A percentile compares a stretch with the other conserved stretches of the same genome.
Evolutionary conservation across 805 yeast genomes (phyloP).

Genomic region (Sugiyamaella smithiae): DNA sequence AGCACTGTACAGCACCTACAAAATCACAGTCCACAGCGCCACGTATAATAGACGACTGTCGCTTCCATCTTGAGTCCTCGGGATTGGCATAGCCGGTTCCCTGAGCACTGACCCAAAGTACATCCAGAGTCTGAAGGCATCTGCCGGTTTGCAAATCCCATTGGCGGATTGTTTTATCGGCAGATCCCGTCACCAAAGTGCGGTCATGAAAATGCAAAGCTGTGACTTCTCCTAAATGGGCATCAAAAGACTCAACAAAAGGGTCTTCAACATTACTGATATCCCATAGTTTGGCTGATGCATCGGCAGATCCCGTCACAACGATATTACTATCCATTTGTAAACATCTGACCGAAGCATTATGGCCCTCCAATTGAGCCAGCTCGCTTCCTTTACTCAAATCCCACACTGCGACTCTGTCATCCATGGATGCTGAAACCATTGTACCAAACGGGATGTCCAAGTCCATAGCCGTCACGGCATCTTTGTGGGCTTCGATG

Average conservation of each 20-base stretch:
- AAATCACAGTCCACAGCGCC: slow-evolving; percentile 28
- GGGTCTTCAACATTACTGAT: slow-evolving; percentile 33
- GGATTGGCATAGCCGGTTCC: slow-evolving; percentile 8
- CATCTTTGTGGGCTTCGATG: slow-evolving; percentile 51
- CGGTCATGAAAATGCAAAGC: slow-evolving; percentile 54
- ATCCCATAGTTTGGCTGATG: slow-evolving; percentile 61
- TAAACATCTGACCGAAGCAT: slow-evolving; percentile 56
- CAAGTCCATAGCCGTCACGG: slow-evolving; percentile 60
- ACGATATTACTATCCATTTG: slow-evolving; percentile 52
- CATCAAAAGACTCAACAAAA: slow-evolving; percentile 51
- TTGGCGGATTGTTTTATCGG: slow-evolving; percentile 68
- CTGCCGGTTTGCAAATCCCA: slow-evolving; percentile 70
- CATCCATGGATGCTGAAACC: slow-evolving; percentile 77
- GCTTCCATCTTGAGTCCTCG: slow-evolving; percentile 12
- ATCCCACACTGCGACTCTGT: slow-evolving; percentile 83
- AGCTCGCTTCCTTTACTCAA: slow-evolving; percentile 51
- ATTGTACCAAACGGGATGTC: slow-evolving; percentile 72
- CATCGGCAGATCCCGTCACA: slow-evolving; percentile 62
- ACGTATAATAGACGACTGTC: slow-evolving; percentile 10
- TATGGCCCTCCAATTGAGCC: slow-evolving; percentile 59
- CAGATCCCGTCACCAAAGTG: slow-evolving; percentile 65
- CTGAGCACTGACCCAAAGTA: slow-evolving; percentile 54
- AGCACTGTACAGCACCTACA: slow-evolving; percentile 67
- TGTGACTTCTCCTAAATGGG: slow-evolving; percentile 66
- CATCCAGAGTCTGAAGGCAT: slow-evolving; percentile 68